phyloP scores from a whole-genome alignment of 768 basidiomycete genomes.

The Chalciporus piperatus region DNA sequence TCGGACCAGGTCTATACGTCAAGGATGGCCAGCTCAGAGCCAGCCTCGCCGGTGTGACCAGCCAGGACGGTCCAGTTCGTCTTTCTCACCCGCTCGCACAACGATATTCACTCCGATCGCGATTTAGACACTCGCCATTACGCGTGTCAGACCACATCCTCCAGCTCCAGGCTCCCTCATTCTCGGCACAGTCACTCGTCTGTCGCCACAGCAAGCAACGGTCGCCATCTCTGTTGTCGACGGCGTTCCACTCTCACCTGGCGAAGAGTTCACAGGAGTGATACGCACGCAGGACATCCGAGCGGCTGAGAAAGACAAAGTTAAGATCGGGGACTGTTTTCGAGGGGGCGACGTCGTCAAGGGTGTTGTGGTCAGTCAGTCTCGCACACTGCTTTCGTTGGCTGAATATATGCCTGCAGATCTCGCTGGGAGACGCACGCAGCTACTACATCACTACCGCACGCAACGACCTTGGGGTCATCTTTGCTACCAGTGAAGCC shows the following conservation, averaged over 20 bases:
- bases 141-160: slow-evolving; percentile 67
- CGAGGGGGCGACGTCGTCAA: slow-evolving; percentile 88
- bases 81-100: slow-evolving; percentile 23
- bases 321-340: slow-evolving; percentile 90
- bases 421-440: slow-evolving; percentile 87
- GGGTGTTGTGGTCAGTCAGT: slow-evolving; percentile 71
- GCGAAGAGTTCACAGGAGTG: slow-evolving; percentile 88
- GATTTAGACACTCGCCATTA: slow-evolving; percentile 57
- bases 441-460: slow-evolving; percentile 93
- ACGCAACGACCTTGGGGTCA: slow-evolving; percentile 85
- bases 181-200: slow-evolving; percentile 76
- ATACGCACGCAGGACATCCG: slow-evolving; percentile 87
- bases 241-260: slow-evolving; percentile 73
- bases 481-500: slow-evolving; percentile 86
- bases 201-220: slow-evolving; percentile 81
- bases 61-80: slow-evolving; percentile 66
- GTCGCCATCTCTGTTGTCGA: slow-evolving; percentile 86
- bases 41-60: slow-evolving; percentile 65
- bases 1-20: slow-evolving; percentile 66
- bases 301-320: slow-evolving; percentile 85
- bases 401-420: slow-evolving; percentile 43
- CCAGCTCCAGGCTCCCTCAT: slow-evolving; percentile 74
- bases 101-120: slow-evolving; percentile 9
- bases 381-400: background rate
- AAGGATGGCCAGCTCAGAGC: slow-evolving; percentile 65